phyloP scores from a whole-genome alignment of 1,284 basidiomycete genomes.

The Xanthoconium separans region DNA sequence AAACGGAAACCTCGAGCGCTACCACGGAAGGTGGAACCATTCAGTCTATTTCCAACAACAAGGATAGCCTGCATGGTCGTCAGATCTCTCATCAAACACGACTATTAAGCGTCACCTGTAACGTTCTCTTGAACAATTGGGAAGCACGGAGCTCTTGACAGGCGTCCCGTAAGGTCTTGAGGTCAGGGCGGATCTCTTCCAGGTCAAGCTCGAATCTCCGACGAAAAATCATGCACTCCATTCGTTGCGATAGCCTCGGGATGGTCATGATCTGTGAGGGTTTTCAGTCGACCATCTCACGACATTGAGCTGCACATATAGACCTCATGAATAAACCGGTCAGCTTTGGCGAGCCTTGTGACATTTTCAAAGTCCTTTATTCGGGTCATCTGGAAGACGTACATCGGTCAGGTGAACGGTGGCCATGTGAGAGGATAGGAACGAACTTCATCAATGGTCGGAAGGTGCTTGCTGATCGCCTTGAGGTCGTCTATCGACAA shows the following conservation, averaged over 20 bases:
- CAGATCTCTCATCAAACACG: neutral
- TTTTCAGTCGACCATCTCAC: neutral
- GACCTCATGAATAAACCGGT: constrained; percentile 82
- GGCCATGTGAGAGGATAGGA: neutral
- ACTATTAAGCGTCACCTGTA: constrained; percentile 49
- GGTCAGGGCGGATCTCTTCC: constrained; percentile 81
- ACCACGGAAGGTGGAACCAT: constrained; percentile 81
- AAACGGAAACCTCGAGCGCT: constrained; percentile 83
- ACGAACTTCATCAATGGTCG: constrained; percentile 74
- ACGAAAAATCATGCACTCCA: constrained; percentile 83
- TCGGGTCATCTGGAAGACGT: constrained; percentile 48
- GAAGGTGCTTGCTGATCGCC: constrained; percentile 70
- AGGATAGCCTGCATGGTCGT: constrained; percentile 56
- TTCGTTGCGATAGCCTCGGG: constrained; percentile 69
- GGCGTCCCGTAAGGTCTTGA: constrained; percentile 75
- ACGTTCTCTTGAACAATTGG: constrained; percentile 62
- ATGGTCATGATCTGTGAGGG: constrained; percentile 69
- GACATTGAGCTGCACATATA: constrained; percentile 10
- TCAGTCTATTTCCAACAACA: constrained; percentile 79
- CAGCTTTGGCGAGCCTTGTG: constrained; percentile 74
- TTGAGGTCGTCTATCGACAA: constrained; percentile 73
- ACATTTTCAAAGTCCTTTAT: constrained; percentile 69
- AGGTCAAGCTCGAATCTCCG: constrained; percentile 79
- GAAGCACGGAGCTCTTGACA: constrained; percentile 75
- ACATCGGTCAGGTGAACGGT: neutral